Base-by-base conservation (phyloP, 1,284 basidiomycete species). In the Austroboletus novae-zelandiae region DNA sequence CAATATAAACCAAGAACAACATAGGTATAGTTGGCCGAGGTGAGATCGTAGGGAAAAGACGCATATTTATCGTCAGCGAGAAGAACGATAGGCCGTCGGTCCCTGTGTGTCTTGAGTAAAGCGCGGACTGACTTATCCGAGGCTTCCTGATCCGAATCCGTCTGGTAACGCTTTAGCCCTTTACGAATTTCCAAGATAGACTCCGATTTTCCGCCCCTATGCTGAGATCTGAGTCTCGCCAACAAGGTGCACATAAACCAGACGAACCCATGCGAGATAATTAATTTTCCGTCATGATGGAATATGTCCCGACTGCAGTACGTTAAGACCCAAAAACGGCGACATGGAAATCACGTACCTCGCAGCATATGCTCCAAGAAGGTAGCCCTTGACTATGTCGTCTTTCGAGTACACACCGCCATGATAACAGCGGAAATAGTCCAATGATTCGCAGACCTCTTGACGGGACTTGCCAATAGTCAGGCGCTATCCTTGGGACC, bases 191-290 rank as follows among this genome's bases (percentile, higher is more conserved):
- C 61, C 9, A 61, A 74, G 7, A 79, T 31, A 52, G 79, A 81
- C 60, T 85, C 81, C 0, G 82, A 75, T 60, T 81, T 86, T 3
- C 87, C 87, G 15, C 88, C 87, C 11, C 86, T 86, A 49, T 41
- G 31, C 9, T 17, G 18, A 34, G 5, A 31, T 34, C 34, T 55
- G 47, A 52, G 45, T 42, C 23, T 48, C 27, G 6, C 35, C 18
- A 36, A 23, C 39, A 11, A 27, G 6, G 13, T 18, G 18, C 17
- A 41, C 32, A 45, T 14, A 47, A 34, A 39, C 44, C 18, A 39
- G 10, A 61, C 78, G 48, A 58, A 90, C 88, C 87, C 89, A 65
- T 91, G 88, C 8, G 88, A 91, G 47, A 91, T 81, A 42, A 91
- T 89, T 9, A 89, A 62, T 56, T 72, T 80, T 20, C 89, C 89